These are phyloP conservation scores for Trametes coccinea DNA, from an alignment of 768 basidiomycete genomes.

Conservation along the genomic window DNA sequence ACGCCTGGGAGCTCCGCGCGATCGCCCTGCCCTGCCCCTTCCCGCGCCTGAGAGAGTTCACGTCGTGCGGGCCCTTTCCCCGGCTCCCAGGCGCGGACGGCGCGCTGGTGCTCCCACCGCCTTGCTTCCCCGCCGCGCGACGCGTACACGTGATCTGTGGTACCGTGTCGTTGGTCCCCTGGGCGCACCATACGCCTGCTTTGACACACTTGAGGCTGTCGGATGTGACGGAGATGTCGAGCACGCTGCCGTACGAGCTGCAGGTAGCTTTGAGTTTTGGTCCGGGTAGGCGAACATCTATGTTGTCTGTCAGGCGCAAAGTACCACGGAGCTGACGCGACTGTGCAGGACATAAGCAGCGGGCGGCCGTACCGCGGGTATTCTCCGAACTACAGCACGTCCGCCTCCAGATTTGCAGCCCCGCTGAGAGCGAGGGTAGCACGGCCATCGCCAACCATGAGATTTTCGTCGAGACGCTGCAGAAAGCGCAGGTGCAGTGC, in stretches of 20 bases:
- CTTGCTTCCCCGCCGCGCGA: background rate
- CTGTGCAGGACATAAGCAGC: background rate
- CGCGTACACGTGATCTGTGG: background rate
- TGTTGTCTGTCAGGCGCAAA: no score
- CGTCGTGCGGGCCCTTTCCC: background rate
- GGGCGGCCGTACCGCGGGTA: background rate
- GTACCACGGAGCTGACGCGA: background rate
- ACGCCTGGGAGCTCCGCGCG: slow-evolving; percentile 7
- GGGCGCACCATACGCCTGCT: background rate
- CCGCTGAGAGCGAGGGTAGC: background rate
- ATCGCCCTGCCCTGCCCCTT: background rate
- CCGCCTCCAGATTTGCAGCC: background rate
- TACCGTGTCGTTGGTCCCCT: background rate
- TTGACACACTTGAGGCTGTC: background rate
- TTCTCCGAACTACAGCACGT: background rate
- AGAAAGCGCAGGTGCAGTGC: background rate
- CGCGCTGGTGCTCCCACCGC: background rate
- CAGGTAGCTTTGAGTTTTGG: background rate
- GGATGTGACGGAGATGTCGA: background rate
- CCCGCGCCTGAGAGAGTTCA: slow-evolving; percentile 1
- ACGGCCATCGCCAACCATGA: background rate
- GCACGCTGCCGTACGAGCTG: background rate
- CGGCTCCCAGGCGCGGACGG: background rate
- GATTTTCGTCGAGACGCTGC: background rate
- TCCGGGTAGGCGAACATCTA: background rate